A percentile compares a stretch with the other conserved stretches of the same genome.
Conservation (phyloP, 108 stramenopile genomes). For the Nitzschia palea region DNA sequence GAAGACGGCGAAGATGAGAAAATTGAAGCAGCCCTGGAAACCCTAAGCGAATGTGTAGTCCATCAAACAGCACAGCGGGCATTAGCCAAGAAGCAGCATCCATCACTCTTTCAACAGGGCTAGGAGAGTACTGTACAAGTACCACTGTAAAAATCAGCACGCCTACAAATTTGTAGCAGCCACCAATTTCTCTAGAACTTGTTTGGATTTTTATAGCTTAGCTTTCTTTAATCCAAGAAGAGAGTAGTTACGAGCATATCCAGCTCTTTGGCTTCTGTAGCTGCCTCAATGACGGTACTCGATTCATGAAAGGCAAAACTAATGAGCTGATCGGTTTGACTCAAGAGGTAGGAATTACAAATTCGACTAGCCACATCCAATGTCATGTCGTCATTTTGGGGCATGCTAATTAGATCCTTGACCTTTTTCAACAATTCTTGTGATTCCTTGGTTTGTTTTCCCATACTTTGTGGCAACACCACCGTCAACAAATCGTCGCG, state of each 20-base stretch:
- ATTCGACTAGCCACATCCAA: slow-evolving; percentile 87
- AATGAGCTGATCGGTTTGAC: slow-evolving; percentile 89
- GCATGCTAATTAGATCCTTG: slow-evolving; percentile 77
- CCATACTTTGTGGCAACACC: slow-evolving; percentile 86
- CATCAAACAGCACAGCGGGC: slow-evolving; percentile 42
- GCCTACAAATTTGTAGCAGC: no score
- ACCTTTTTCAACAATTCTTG: slow-evolving; percentile 84
- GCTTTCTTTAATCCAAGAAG: slow-evolving; percentile 70
- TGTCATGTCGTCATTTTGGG: slow-evolving; percentile 81
- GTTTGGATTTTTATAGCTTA: no score
- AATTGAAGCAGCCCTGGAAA: slow-evolving; percentile 71
- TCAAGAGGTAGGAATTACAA: slow-evolving; percentile 90
- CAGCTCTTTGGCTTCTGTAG: slow-evolving; percentile 84
- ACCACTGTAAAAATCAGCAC: no score
- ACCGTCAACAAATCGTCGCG: slow-evolving; percentile 88
- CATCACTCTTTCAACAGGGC: slow-evolving; percentile 55
- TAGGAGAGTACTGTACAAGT: no score
- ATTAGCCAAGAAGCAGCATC: slow-evolving; percentile 57
- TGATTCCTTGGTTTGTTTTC: slow-evolving; percentile 82
- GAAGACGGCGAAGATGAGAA: slow-evolving; percentile 46
- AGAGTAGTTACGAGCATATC: slow-evolving; percentile 90
- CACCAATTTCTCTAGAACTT: no score
- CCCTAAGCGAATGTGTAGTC: slow-evolving; percentile 68
- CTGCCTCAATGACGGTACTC: slow-evolving; percentile 87
- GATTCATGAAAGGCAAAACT: slow-evolving; percentile 94